Evolutionary conservation across 2,329 filamentous ascomycete species (phyloP), one percentile per base, ranked within the genome.

Genomic region (Neopestalotiopsis clavispora): DNA sequence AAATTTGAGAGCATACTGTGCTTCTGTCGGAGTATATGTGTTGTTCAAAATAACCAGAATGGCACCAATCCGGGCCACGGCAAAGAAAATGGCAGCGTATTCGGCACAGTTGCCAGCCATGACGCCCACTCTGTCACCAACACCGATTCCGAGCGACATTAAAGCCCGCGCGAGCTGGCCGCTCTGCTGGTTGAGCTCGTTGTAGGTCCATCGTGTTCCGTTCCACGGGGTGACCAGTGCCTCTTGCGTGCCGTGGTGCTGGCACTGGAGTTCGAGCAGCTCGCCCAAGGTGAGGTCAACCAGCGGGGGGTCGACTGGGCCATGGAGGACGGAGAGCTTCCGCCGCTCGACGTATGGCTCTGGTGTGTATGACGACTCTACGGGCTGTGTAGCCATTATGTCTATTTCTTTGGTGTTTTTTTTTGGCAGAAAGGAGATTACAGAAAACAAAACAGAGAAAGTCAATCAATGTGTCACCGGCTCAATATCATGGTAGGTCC

Each of bases 21-120:
- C 89, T 80, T 95, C 92, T 1, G 86, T 88, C 2, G 90, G 85
- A 1, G 92, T 95, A 77, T 95, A 95, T 0, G 92, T 95, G 80
- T 94, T 95, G 81, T 95, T 95, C 72, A 95, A 82, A 59, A 94
- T 93, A 34, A 94, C 92, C 66, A 94, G 83, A 60, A 92, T 89
- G 61, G 87, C 90, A 10, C 91, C 90, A 20, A 92, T 85, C 61
- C 88, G 85, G 56, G 90, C 89, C 12, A 89, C 90, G 3, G 91
- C 91, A 72, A 94, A 94, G 83, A 94, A 93, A 17, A 94, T 86
- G 2, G 91, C 86, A 38, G 92, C 80, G 89, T 95, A 95, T 88
- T 97, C 85, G 87, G 97, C 82, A 85, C 94, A 83, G 87, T 97
- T 81, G 83, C 94, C 74, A 80, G 92, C 91, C 90, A 94, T 93